A percentile compares a stretch with the other conserved stretches of the same genome.
Conservation (phyloP, 805 yeast genomes). For the Ogataea ramenticola region DNA sequence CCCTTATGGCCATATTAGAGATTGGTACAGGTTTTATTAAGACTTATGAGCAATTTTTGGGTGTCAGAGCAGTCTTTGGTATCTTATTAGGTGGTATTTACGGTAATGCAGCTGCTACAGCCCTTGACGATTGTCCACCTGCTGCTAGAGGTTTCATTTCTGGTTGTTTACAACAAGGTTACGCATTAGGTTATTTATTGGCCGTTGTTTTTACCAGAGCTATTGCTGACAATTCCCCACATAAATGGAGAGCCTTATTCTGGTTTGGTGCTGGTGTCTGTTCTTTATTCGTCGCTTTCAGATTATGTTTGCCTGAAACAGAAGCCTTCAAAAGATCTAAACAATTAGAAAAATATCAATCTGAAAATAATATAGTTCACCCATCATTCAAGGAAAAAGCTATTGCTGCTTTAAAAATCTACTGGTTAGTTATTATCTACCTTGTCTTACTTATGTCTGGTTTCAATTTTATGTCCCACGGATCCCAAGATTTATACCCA, state of each 20-base stretch:
- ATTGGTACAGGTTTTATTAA: conserved; percentile 58
- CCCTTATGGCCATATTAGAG: conserved; percentile 43
- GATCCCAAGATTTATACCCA: conserved; percentile 58
- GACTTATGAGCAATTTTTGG: conserved; percentile 50
- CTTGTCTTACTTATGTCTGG: conserved; percentile 55
- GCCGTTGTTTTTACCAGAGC: conserved; percentile 63
- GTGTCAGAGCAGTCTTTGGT: conserved; percentile 58
- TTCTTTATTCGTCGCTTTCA: conserved; percentile 32
- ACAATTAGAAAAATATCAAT: conserved; percentile 26
- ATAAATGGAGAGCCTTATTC: conserved; percentile 58
- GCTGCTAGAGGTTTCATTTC: conserved; percentile 52
- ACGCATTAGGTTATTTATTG: conserved; percentile 59
- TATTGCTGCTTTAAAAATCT: conserved; percentile 29
- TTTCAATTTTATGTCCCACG: conserved; percentile 56
- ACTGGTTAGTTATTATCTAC: conserved; percentile 56
- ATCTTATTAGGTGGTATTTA: conserved; percentile 51
- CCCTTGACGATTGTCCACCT: conserved; percentile 46
- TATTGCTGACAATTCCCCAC: conserved; percentile 42
- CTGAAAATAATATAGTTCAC: conserved; percentile 23
- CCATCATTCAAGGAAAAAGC: conserved; percentile 28
- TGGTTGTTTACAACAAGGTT: conserved; percentile 77
- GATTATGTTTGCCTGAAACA: conserved; percentile 42
- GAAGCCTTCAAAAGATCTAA: conserved; percentile 41
- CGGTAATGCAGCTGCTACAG: conserved; percentile 47
- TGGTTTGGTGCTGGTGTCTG: conserved; percentile 65